These are phyloP conservation scores for Hymenoscyphus salicellus DNA, from an alignment of 2,329 filamentous ascomycete species.

Conservation along the genomic window DNA sequence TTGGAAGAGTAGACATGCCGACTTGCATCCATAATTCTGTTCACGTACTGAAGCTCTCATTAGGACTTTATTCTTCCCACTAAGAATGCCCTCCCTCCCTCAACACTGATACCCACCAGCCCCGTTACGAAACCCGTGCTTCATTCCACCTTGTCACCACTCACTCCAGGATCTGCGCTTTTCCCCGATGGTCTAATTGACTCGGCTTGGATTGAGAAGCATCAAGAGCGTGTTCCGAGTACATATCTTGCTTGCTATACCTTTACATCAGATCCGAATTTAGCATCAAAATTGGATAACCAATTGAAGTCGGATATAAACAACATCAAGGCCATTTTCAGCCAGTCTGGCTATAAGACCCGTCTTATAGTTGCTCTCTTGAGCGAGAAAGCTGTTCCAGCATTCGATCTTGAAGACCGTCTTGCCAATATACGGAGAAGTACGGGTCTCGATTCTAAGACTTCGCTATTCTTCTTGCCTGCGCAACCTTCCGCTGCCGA, in stretches of 20 bases:
- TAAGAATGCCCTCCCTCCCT: constrained; percentile 53
- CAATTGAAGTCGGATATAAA: constrained; percentile 85
- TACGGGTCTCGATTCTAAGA: constrained; percentile 78
- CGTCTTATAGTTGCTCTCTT: constrained; percentile 75
- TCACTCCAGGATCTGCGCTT: constrained; percentile 76
- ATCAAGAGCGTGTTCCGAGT: constrained; percentile 79
- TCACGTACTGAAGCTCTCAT: constrained; percentile 35
- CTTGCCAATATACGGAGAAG: constrained; percentile 74
- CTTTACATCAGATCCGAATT: constrained; percentile 68
- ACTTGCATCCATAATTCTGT: constrained; percentile 17
- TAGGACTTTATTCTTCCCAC: constrained; percentile 54
- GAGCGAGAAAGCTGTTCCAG: constrained; percentile 60
- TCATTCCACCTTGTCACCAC: constrained; percentile 87
- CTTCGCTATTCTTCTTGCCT: constrained; percentile 76
- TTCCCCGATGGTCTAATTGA: constrained; percentile 90
- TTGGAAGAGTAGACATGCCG: constrained; percentile 69
- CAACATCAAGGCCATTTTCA: constrained; percentile 65
- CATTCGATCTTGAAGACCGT: constrained; percentile 67
- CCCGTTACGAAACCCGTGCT: constrained; percentile 54
- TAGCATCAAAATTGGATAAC: constrained; percentile 78
- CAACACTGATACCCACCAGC: constrained; percentile 42
- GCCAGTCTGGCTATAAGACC: constrained; percentile 71
- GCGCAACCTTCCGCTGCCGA: constrained; percentile 69
- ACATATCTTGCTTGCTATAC: constrained; percentile 78
- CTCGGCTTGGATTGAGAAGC: constrained; percentile 80